These are phyloP conservation scores for Yamadazyma nakazawae DNA, from an alignment of 805 yeast species.

Conservation along the genomic window DNA sequence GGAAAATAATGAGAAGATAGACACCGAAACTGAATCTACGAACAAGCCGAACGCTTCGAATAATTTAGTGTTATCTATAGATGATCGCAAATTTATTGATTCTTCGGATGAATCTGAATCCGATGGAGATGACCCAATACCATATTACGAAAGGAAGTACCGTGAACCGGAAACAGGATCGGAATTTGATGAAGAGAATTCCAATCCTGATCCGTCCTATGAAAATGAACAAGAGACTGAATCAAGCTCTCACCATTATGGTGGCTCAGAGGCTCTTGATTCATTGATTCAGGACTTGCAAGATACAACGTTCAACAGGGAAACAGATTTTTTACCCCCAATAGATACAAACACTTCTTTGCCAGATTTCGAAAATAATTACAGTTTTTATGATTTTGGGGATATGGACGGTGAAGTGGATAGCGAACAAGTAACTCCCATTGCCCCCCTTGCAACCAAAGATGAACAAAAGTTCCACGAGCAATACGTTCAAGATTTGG, in stretches of 20 bases:
- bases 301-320: slow-evolving; percentile 8
- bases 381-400: slow-evolving; percentile 13
- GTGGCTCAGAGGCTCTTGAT: slow-evolving; percentile 27
- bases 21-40: neutral
- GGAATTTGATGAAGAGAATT: neutral
- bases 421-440: slow-evolving; percentile 19
- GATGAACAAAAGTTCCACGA: slow-evolving; percentile 23
- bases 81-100: slow-evolving; percentile 14
- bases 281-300: slow-evolving; percentile 36
- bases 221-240: neutral
- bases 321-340: slow-evolving; percentile 17
- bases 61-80: slow-evolving; percentile 23
- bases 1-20: neutral
- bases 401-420: slow-evolving; percentile 11
- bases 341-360: slow-evolving; percentile 22
- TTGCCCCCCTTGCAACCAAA: slow-evolving; percentile 22
- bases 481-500: slow-evolving; percentile 19
- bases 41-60: neutral
- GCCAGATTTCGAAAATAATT: slow-evolving; percentile 27
- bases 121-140: slow-evolving; percentile 14
- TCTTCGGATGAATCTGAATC: slow-evolving; percentile 5
- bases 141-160: slow-evolving; percentile 13
- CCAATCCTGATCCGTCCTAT: neutral
- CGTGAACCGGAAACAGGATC: slow-evolving; percentile 1
- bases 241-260: neutral